Base-by-base conservation (phyloP, 139 green algal genomes). In the Astrephomene gubernaculifera region DNA sequence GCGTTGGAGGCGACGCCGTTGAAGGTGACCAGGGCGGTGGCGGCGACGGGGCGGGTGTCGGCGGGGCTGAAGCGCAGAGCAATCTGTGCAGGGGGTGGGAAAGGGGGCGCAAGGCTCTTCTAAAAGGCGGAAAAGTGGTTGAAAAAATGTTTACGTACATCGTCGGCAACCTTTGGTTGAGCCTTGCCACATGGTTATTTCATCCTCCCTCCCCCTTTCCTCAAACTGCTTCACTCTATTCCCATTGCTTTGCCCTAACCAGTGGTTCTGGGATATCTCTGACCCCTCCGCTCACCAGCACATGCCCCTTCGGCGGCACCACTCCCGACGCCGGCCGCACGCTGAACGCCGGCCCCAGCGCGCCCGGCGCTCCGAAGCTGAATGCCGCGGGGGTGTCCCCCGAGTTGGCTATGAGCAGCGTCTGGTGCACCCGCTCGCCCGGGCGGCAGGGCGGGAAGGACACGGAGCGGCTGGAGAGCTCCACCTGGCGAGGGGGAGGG, bases 361-460 rank as follows among this genome's bases (percentile, higher is more conserved):
- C 75, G 25, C 29, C 41, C 29, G 38, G 31, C 5, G 54, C 54
- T 10, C 80, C 79, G 57, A 95, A 91, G 22, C 81, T 82, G 85
- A 92, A 96, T 52, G 81, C 72, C 27, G 91, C 82, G 14, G 92
- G 85, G 22, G 92, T 95, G 91, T 96, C 94, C 0, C 94, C 92
- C 68, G 90, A 71, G 88, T 96, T 96, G 22, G 74, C 52, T 22
- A 96, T 76, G 73, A 86, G 82, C 53, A 95, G 65, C 27, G 93
- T 95, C 79, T 93, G 88, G 83, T 92, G 74, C 22, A 87, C 81
- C 7, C 60, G 24, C 60, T 92, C 81, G 10, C 89, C 87, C 2
- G 82, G 72, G 3, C 81, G 83, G 70, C 81, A 90, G 31, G 93
- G 90, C 25, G 93, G 90, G 90, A 96, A 95, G 67, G 72, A 53